phyloP scores from a whole-genome alignment of 345 rosid genomes.

The Brassica nigra region DNA sequence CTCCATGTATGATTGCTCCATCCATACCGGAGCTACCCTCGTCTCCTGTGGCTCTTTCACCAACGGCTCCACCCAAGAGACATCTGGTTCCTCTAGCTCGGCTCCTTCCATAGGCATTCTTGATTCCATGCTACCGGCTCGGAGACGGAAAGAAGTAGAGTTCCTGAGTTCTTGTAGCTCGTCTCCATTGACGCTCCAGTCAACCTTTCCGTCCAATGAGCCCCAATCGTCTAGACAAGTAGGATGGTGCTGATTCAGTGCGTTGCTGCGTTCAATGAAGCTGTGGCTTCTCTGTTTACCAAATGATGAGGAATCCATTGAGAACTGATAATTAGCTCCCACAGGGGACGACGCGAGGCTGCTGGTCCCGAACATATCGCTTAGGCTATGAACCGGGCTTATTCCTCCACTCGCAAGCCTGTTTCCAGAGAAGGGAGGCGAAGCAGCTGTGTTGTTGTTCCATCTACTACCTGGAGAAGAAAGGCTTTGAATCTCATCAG shows the following conservation, averaged over 20 bases:
- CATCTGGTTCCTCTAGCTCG: conserved; percentile 60
- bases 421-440: conserved; percentile 53
- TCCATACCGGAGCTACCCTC: conserved; percentile 60
- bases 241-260: conserved; percentile 45
- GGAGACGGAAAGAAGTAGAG: conserved; percentile 64
- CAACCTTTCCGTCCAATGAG: conserved; percentile 75
- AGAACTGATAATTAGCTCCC: conserved; percentile 49
- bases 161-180: conserved; percentile 74
- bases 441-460: conserved; percentile 52
- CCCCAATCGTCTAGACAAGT: conserved; percentile 63
- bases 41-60: conserved; percentile 56
- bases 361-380: conserved; percentile 58
- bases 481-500: conserved; percentile 56
- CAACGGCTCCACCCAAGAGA: conserved; percentile 75
- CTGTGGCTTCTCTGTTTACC: conserved; percentile 70
- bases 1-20: conserved; percentile 77
- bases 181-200: conserved; percentile 75
- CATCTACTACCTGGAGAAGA: conserved; percentile 63
- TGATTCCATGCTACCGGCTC: conserved; percentile 46
- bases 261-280: conserved; percentile 63
- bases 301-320: conserved; percentile 61
- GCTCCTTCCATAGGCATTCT: conserved; percentile 18
- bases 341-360: conserved; percentile 54
- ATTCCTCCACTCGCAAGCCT: conserved; percentile 53
- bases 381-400: conserved; percentile 68